phyloP scores from a whole-genome alignment of 768 basidiomycete genomes.

The Boletus rubescentipes region DNA sequence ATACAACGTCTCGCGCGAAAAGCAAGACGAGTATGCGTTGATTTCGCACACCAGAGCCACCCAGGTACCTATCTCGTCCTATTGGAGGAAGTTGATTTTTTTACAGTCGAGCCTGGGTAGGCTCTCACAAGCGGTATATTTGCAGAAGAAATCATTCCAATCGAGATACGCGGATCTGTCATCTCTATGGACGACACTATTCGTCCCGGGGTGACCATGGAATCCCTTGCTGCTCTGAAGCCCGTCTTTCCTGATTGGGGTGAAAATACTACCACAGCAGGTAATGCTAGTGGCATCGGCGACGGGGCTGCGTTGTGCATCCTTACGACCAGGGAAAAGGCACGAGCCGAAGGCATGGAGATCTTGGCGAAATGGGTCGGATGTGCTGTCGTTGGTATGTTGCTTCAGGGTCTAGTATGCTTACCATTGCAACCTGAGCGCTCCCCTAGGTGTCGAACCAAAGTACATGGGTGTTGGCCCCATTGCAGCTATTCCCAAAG shows the following conservation, averaged over 20 bases:
- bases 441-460: conserved; percentile 62
- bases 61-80: conserved; percentile 40
- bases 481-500: conserved; percentile 66
- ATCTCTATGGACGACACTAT: conserved; percentile 86
- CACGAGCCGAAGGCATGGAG: conserved; percentile 72
- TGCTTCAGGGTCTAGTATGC: background rate
- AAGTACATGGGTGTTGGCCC: conserved; percentile 79
- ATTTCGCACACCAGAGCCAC: conserved; percentile 83
- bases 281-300: conserved; percentile 86
- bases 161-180: conserved; percentile 66
- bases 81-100: background rate
- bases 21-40: conserved; percentile 88
- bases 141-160: conserved; percentile 84
- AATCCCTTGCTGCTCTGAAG: conserved; percentile 76
- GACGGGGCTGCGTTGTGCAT: conserved; percentile 90
- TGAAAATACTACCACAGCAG: conserved; percentile 67
- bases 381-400: conserved; percentile 71
- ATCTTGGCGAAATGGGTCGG: conserved; percentile 84
- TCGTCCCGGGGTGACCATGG: conserved; percentile 75
- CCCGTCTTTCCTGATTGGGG: conserved; percentile 87
- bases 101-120: conserved; percentile 30
- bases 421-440: conserved; percentile 5
- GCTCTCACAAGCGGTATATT: conserved; percentile 74
- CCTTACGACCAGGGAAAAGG: conserved; percentile 75
- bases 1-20: conserved; percentile 73